Evolutionary conservation across 2,329 filamentous ascomycete genomes (phyloP), one percentile per base, ranked within the genome.

Genomic region (Curvularia sp.): DNA sequence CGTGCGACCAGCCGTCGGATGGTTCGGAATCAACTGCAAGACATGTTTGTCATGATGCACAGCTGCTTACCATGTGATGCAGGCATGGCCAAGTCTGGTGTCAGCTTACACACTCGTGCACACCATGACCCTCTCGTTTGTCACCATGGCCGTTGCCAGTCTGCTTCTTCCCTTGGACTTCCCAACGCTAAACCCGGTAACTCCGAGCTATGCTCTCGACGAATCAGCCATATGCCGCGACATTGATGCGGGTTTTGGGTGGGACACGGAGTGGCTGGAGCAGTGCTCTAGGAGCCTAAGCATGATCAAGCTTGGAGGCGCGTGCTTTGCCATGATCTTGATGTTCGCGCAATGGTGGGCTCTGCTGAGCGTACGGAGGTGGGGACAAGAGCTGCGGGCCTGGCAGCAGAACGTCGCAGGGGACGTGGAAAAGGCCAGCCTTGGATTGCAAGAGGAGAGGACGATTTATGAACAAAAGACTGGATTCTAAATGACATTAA

Each of bases 281-380:
- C 63, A 69, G 52, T 78, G 75, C 59, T 65, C 64, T 18, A 61
- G 56, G 13, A 65, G 67, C 27, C 68, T 77, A 27, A 54, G 55
- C 21, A 59, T 66, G 1, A 36, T 74, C 38, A 68, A 72, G 49
- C 53, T 65, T 5, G 63, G 62, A 9, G 62, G 68, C 3, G 69
- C 63, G 4, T 68, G 64, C 36, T 49, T 67, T 28, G 68, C 66
- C 0, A 61, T 74, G 42, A 48, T 68, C 4, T 55, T 74, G 54
- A 68, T 75, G 57, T 56, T 62, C 2, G 73, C 69, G 49, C 75
- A 78, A 55, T 78, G 75, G 75, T 73, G 72, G 70, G 69, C 71
- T 15, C 49, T 76, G 39, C 19, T 66, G 45, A 64, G 64, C 5
- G 71, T 77, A 3, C 61, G 68, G 46, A 55, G 45, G n/a, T 77